A percentile compares a stretch with the other conserved stretches of the same genome.
phyloP scores from a whole-genome alignment of 2,329 filamentous ascomycete genomes.

The Sarocladiaceae sp. region DNA sequence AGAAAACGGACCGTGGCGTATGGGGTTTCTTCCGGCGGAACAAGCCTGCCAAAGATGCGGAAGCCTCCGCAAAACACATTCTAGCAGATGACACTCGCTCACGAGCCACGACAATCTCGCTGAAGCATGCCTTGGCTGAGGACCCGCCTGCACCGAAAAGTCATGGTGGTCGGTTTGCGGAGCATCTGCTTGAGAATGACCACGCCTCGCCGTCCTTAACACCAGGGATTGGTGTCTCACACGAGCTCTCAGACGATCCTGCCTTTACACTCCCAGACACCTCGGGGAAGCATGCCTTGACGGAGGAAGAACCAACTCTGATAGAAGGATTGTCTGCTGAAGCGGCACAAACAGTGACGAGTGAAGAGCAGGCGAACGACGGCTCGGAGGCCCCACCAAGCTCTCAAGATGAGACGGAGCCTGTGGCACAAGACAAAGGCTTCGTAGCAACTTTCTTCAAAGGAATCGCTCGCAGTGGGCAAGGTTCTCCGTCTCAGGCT shows the following conservation, averaged over 20 bases:
- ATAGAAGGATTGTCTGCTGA: background rate
- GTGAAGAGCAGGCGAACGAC: background rate
- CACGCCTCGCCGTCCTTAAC: background rate
- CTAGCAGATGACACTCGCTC: background rate
- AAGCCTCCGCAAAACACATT: background rate
- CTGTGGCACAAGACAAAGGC: background rate
- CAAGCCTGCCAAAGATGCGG: background rate
- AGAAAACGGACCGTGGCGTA: background rate
- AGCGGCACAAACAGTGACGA: background rate
- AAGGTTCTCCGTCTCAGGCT: background rate
- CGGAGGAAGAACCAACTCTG: background rate
- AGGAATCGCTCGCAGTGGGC: background rate
- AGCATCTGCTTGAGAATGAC: conserved; percentile 10
- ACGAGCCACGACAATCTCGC: background rate
- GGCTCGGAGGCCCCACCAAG: background rate
- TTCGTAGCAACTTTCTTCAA: conserved; percentile 5
- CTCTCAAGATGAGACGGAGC: background rate
- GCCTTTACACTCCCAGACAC: background rate
- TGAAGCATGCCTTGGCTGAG: background rate
- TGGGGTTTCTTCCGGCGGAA: conserved; percentile 1
- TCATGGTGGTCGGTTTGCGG: conserved; percentile 6
- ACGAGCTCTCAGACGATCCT: conserved; percentile 2
- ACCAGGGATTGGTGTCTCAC: background rate
- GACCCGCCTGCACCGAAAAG: background rate
- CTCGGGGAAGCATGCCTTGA: background rate